These are phyloP conservation scores for Cochlearia excelsa DNA, from an alignment of 345 rosid genomes.

Conservation along the genomic window DNA sequence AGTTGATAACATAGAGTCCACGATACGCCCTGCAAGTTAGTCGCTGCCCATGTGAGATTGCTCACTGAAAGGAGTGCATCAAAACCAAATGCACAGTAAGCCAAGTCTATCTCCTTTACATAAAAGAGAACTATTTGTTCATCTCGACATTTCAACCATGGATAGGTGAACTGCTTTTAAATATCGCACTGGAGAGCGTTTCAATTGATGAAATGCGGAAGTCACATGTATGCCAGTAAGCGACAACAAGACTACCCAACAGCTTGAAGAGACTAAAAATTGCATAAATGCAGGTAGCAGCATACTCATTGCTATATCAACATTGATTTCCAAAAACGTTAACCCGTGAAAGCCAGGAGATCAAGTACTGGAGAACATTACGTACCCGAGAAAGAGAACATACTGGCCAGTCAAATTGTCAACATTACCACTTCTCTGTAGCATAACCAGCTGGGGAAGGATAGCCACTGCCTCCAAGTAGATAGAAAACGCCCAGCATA, in stretches of 20 bases:
- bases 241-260: constrained; percentile 4
- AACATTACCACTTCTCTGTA: constrained; percentile 91
- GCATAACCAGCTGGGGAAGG: constrained; percentile 85
- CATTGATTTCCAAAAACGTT: neutral
- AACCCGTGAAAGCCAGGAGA: constrained; percentile 11
- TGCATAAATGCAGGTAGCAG: too few relatives aligned
- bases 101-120: neutral
- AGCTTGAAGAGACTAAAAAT: neutral
- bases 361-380: constrained; percentile 21
- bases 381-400: constrained; percentile 92
- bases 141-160: neutral
- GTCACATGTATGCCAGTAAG: neutral
- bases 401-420: constrained; percentile 96
- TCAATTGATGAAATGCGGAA: neutral
- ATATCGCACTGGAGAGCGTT: neutral
- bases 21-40: constrained; percentile 73
- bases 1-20: constrained; percentile 77
- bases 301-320: neutral
- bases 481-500: constrained; percentile 87
- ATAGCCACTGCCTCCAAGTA: constrained; percentile 97
- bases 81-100: constrained; percentile 1
- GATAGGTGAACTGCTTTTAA: neutral
- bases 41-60: constrained; percentile 2
- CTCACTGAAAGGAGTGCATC: constrained; percentile 1
- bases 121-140: neutral